Evolutionary conservation across 768 basidiomycete species (phyloP), one percentile per base, ranked within the genome.

Genomic region (Lyophyllum decastes): DNA sequence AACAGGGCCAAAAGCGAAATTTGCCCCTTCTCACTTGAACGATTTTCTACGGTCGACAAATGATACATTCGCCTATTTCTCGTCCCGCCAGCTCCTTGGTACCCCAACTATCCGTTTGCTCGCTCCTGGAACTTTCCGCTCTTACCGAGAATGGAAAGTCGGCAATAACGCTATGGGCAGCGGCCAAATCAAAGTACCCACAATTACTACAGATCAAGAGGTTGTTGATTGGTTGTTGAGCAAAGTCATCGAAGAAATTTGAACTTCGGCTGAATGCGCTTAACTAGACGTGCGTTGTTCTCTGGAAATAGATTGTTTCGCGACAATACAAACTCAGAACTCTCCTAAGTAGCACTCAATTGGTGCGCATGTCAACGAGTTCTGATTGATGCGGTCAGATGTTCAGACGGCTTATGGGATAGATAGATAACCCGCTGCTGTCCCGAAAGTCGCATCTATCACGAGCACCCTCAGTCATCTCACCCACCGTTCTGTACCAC

Each of bases 121-220:
- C 2, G 33, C 53, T 8, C 52, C 57, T 24, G 61, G 64, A 14
- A 61, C 64, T 6, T 63, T 63, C 19, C 33, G 50, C 5, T 47
- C 25, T 11, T 65, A 65, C 40, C 59, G 64, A 3, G 57, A 55
- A 35, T 63, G 64, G 61, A 58, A 49, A 41, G 49, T 51, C 10
- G 10, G 30, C 19, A 47, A 33, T 6, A 50, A 21, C 21, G 14
- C 43, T 24, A n/a, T 43, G 17, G 44, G 62, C 21, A 49, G 60
- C 27, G 57, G 61, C 19, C 61, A 62, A 33, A 46, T 59, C 12
- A 62, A 62, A 46, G 53, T 62, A 2, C 61, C 61, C 2, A 62
- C 43, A 11, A 46, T 58, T 24, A 44, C 50, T 1, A 10, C 30
- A 21, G 59, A 62, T 47, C 35, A 25, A 3, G 57, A 52, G 11